Evolutionary conservation across 1,284 basidiomycete genomes (phyloP).

Genomic region (Pseudozyma flocculosa): DNA sequence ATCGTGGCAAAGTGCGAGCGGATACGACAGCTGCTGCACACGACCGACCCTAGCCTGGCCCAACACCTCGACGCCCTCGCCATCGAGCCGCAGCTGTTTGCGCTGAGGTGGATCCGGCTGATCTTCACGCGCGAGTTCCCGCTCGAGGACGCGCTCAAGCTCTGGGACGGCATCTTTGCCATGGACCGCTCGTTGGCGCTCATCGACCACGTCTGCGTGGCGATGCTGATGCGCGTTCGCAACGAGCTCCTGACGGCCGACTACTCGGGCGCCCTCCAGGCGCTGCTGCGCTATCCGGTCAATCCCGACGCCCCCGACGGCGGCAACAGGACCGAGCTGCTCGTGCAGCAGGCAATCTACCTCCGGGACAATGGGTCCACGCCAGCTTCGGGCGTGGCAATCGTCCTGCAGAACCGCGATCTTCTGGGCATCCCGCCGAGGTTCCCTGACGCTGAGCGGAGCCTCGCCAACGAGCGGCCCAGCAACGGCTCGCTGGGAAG

Average conservation of each 20-base stretch:
- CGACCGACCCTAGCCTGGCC: slow-evolving; percentile 37
- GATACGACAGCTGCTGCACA: slow-evolving; percentile 25
- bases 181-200: slow-evolving; percentile 35
- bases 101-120: slow-evolving; percentile 51
- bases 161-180: slow-evolving; percentile 54
- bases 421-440: slow-evolving; percentile 15
- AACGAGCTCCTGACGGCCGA: slow-evolving; percentile 41
- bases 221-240: slow-evolving; percentile 51
- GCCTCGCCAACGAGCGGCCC: background rate
- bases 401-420: slow-evolving; percentile 42
- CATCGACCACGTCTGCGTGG: slow-evolving; percentile 49
- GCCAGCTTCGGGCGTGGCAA: slow-evolving; percentile 32
- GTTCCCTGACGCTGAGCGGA: too few species aligned
- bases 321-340: slow-evolving; percentile 7
- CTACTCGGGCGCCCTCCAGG: slow-evolving; percentile 38
- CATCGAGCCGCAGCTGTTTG: slow-evolving; percentile 52
- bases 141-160: slow-evolving; percentile 26
- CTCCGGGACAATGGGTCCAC: slow-evolving; percentile 13
- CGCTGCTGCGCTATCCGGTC: slow-evolving; percentile 38
- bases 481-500: slow-evolving; percentile 1
- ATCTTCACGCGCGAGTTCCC: slow-evolving; percentile 51
- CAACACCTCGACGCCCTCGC: slow-evolving; percentile 42
- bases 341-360: slow-evolving; percentile 37
- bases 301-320: slow-evolving; percentile 9
- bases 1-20: slow-evolving; percentile 30